Evolutionary conservation across 2,329 filamentous ascomycete species (phyloP), one percentile per base, ranked within the genome.

Genomic region (Fusarium brachygibbosum): DNA sequence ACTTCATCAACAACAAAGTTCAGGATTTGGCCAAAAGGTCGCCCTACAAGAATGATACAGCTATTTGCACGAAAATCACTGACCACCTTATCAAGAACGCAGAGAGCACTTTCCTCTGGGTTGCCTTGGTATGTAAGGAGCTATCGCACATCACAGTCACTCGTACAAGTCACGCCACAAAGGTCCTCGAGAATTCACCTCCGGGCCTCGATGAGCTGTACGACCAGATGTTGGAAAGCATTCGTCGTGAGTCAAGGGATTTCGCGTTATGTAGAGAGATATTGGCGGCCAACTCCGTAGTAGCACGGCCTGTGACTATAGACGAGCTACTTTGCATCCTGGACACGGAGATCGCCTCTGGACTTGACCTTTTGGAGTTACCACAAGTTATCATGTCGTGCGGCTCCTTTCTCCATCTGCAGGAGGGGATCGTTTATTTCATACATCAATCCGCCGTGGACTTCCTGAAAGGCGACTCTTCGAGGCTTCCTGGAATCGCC

Each of bases 1-100:
- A 17, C 1, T 21, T 45, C n/a, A 45, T 45, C 2, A 4, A 10
- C n/a, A 13, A 17, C 1, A 11, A 17, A 7, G 42, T 45, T 1
- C 10, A 10, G 0, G 9, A 3, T 5, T 2, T 45, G 19, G 11
- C 41, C 3, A n/a, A 9, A 14, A 13, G 2, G 7, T 17, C n/a
- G 7, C 7, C 10, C 0, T 44, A 25, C 0, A 12, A 16, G 0
- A 1, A 28, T 0, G 3, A 11, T 2, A 12, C 41, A 6, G 6
- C 11, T 3, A 17, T 13, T 1, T 16, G 14, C 1, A 7, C 14
- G 14, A 14, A 7, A 0, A 25, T 44, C 4, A 7, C 4, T 5
- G 3, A 45, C 2, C 13, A 46, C 6, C 25, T 46, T 0, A 10
- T 10, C 8, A 0, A 6, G 0, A 46, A 31, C 13, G 25, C 42